Evolutionary conservation across 345 rosid genomes (phyloP).

Genomic region (Mercurialis annua): DNA sequence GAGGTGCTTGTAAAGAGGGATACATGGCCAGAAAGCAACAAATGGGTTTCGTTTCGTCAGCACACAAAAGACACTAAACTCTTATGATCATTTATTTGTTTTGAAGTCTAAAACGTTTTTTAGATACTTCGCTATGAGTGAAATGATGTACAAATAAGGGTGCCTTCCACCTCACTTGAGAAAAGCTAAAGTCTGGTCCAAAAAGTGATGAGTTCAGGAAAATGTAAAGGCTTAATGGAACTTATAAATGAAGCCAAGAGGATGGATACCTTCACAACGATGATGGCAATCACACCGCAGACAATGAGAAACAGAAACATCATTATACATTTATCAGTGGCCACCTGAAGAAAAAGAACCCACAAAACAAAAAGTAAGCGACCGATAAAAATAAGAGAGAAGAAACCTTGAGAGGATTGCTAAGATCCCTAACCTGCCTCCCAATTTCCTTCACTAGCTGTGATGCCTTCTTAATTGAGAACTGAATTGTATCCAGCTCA

Average conservation of each 20-base stretch:
- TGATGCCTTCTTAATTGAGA: constrained; percentile 96
- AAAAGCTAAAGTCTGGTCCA: background rate
- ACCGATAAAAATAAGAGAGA: background rate
- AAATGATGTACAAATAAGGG: background rate
- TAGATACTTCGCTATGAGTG: no score
- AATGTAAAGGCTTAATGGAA: background rate
- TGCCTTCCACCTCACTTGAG: no score
- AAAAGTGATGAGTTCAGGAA: background rate
- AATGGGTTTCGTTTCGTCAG: background rate
- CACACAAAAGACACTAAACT: background rate
- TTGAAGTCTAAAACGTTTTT: background rate
- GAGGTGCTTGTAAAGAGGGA: background rate
- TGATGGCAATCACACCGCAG: constrained; percentile 89
- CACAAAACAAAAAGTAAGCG: constrained; percentile 17
- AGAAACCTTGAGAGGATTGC: background rate
- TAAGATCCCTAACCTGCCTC: constrained; percentile 64
- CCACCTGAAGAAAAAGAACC: constrained; percentile 55
- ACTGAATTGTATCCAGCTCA: constrained; percentile 95
- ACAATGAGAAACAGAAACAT: constrained; percentile 83
- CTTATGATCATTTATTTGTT: background rate
- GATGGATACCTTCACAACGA: constrained; percentile 82
- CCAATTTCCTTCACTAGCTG: constrained; percentile 98
- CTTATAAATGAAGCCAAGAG: constrained; percentile 5
- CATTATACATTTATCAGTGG: constrained; percentile 99
- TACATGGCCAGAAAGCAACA: background rate